Evolutionary conservation across 257 asterid species (phyloP), one percentile per base, ranked within the genome.

Genomic region (Mentha longifolia): DNA sequence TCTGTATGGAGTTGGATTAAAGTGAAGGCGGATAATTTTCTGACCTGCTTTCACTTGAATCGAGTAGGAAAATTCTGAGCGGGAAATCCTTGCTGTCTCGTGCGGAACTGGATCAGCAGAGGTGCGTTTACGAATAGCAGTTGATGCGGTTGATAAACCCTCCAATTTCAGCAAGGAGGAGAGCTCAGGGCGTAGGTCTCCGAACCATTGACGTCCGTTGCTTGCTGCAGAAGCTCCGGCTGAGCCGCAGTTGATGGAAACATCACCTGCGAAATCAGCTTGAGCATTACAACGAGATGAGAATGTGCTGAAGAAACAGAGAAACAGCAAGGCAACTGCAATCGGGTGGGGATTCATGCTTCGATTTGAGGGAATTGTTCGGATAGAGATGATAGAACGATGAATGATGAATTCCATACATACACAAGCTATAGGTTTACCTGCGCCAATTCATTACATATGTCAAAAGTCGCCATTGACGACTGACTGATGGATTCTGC

Each of bases 191-290:
- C n/a, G 65, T 6, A 14, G 11, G 45, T 87, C 93, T 66, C 87
- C 87, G 20, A 79, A 50, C 88, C 87, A 87, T 77, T 75, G 13
- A 39, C 82, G 74, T 31, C 88, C 88, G 52, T 70, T 52, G 43
- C 14, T 17, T 7, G 83, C 82, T 56, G 77, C 49, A 47, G 76
- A 77, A 68, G 70, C 41, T 22, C 71, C 76, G 9, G 52, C 20
- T 7, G 80, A 78, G 50, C 90, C 86, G 10, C 88, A 81, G 13
- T 78, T 69, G 37, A 85, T 25, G 0, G 81, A 81, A 31, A 76
- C 19, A 33, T 73, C 70, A 3, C 45, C 75, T 41, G 37, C 45
- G 68, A 76, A 51, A 43, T 58, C 3, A 17, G 68, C 25, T 22
- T 22, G 25, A 22, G 25, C 25, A 22, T 22, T 22, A 22, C 25